Conservation (phyloP, 1,284 basidiomycete species). For the Melampsora americana region DNA sequence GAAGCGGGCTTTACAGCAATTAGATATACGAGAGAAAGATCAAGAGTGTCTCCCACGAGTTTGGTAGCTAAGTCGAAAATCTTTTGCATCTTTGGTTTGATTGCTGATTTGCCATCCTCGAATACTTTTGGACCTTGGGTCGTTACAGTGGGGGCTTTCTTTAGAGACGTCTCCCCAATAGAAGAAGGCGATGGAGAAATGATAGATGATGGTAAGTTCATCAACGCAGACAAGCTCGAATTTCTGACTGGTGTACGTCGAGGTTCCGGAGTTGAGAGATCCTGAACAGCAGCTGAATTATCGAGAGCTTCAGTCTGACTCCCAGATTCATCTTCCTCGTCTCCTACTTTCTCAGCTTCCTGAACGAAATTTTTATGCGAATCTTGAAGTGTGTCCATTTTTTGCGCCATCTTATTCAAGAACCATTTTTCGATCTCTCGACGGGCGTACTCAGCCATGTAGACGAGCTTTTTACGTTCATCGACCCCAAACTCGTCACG, state of each 20-base stretch:
- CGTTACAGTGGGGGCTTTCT: neutral
- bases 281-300: neutral
- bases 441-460: constrained; percentile 38
- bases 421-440: constrained; percentile 40
- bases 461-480: constrained; percentile 32
- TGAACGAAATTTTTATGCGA: constrained; percentile 21
- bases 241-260: neutral
- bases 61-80: constrained; percentile 34
- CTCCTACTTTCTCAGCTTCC: neutral
- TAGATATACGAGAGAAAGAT: constrained; percentile 39
- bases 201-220: neutral
- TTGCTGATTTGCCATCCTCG: constrained; percentile 8
- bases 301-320: neutral
- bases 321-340: neutral
- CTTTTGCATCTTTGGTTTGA: constrained; percentile 26
- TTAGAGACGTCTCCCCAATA: neutral
- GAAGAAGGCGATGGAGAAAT: neutral
- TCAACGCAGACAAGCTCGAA: neutral
- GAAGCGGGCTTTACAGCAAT: constrained; percentile 12
- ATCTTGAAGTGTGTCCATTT: constrained; percentile 7
- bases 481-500: constrained; percentile 27
- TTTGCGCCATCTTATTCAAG: constrained; percentile 12
- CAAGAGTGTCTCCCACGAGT: constrained; percentile 27
- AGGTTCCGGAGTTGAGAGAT: neutral
- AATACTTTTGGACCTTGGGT: constrained; percentile 12